Evolutionary conservation across 2,329 filamentous ascomycete genomes (phyloP), one percentile per base, ranked within the genome.

Genomic region (Nigrospora sphaerica): DNA sequence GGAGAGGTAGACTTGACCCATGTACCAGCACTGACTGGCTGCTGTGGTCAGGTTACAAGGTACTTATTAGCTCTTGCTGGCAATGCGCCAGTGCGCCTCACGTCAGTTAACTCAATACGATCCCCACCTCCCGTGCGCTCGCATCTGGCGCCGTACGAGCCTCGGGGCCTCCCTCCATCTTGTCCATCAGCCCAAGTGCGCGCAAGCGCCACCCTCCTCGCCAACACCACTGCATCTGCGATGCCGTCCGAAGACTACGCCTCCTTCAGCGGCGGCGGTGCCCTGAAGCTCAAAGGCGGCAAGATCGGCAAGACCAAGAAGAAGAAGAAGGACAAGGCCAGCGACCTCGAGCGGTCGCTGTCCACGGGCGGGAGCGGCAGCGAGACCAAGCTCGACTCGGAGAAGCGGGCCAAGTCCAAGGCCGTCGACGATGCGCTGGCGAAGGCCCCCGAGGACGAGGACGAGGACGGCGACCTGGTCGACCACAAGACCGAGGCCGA

Each of bases 261-360:
- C 41, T 70, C 80, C 51, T 67, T 73, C 47, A 76, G 78, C 50
- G 76, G 81, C 48, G 81, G 84, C 58, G 89, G 89, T 57, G 85
- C 85, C 50, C 78, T 96, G 32, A 92, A 88, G 62, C 78, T 96
- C 49, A 96, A 96, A 71, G 89, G 90, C 59, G 78, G 73, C 51
- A 83, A 82, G 58, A 71, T 80, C 31, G 64, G 76, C 51, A 83
- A 79, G 59, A 71, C 80, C 53, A 81, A 85, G 59, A 85, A 82
- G 62, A 86, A 81, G 65, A 79, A 73, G 58, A 73, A 71, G 57
- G 65, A 70, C 52, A 69, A 69, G 54, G 66, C 68, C 54, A 60
- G 59, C 43, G 68, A 70, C 33, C 64, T 78, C 31, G 74, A 76
- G 47, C 75, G 70, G 58, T 70, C 69, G 39, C 62, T 77, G 9